Evolutionary conservation across 106 monocot species (phyloP), one percentile per base, ranked within the genome.

Genomic region (Allium fistulosum): DNA sequence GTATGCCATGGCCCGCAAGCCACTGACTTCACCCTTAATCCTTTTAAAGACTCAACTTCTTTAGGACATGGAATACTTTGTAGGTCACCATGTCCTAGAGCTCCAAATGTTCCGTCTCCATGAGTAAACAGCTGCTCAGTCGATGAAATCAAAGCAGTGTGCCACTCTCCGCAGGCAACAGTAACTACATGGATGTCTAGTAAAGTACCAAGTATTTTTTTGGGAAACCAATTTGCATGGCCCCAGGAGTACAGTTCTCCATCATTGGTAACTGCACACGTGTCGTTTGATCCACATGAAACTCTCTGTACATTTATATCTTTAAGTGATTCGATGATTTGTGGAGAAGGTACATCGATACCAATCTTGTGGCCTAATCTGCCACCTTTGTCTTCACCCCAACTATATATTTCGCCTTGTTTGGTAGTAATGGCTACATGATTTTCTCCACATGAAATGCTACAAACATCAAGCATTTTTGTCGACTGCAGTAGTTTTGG

Each of bases 221-320:
- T 76, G 7, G 86, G 86, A 62, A 82, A 72, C 86, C 82, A 86
- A 84, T 56, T 49, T 47, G 73, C 71, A 72, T 82, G 84, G 59
- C 91, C 91, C 91, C 91, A 92, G 26, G 72, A 76, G 57, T 87
- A 92, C 5, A 92, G 72, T 62, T 92, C 82, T 37, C 91, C 91
- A 51, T 82, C 75, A 11, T 67, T 63, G 17, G 91, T 85, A 11
- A 92, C 79, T 49, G 82, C 87, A 75, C 91, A 88, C 18, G 91
- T 82, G 63, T 80, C 82, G 71, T 79, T 68, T 22, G 76, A 81
- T 7, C 84, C 91, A 46, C 91, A 92, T 10, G 79, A 77, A 11
- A 84, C 77, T 58, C 18, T 62, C 11, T 84, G 81, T 18, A 80
- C 18, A 64, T 60, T 72, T 12, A 63, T 75, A 10, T 74, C 59